Evolutionary conservation across 306 rosid species (phyloP).

Genomic region (Citrullus colocynthis): DNA sequence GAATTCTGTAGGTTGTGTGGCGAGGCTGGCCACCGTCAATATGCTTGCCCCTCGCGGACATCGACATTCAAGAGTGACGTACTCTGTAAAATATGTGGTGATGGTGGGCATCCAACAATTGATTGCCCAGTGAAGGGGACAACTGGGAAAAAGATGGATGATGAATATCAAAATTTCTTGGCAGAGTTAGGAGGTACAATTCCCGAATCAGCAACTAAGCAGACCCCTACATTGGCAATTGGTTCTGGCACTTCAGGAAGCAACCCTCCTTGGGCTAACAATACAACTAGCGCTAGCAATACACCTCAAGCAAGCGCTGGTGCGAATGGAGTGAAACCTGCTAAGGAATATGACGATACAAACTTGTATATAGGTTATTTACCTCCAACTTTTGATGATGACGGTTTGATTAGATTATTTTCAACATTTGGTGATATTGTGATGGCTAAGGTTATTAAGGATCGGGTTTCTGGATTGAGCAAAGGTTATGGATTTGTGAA

Average conservation of each 20-base stretch:
- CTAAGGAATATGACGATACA: constrained; percentile 82
- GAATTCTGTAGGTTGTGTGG: constrained; percentile 93
- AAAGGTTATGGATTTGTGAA: constrained; percentile 96
- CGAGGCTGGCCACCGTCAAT: constrained; percentile 93
- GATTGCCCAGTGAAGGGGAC: constrained; percentile 97
- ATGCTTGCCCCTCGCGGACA: constrained; percentile 80
- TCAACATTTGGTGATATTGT: constrained; percentile 92
- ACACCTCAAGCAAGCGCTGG: constrained; percentile 61
- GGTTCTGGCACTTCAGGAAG: constrained; percentile 63
- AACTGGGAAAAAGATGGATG: constrained; percentile 47
- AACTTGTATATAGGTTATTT: constrained; percentile 90
- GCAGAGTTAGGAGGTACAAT: constrained; percentile 75
- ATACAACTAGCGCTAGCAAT: constrained; percentile 22
- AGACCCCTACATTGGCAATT: constrained; percentile 30
- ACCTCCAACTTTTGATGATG: constrained; percentile 92
- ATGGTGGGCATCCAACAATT: constrained; percentile 95
- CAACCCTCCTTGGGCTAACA: constrained; percentile 94
- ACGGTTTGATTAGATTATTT: constrained; percentile 71
- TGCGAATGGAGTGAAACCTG: constrained; percentile 39
- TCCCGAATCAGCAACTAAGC: constrained; percentile 33
- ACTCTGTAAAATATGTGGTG: constrained; percentile 91
- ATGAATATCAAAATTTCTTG: constrained; percentile 84
- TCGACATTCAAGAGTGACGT: constrained; percentile 87
- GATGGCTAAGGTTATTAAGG: constrained; percentile 95
- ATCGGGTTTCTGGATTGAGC: constrained; percentile 66